phyloP scores from a whole-genome alignment of 108 stramenopile species.

The Nitzschia inconspicua region DNA sequence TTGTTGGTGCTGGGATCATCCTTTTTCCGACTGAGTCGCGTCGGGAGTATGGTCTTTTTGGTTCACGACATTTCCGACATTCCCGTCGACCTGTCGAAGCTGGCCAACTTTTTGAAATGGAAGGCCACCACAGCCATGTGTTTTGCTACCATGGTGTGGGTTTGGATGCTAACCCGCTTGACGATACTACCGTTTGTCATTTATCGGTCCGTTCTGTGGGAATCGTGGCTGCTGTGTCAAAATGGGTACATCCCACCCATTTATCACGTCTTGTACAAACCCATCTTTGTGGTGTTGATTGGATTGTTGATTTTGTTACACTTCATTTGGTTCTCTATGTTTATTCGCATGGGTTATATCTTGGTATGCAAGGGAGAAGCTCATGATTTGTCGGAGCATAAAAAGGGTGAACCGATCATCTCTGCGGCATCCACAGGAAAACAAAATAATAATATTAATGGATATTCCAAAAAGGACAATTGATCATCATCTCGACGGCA shows the following conservation, averaged over 20 bases:
- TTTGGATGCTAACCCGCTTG: conserved; percentile 70
- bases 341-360: conserved; percentile 76
- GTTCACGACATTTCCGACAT: conserved; percentile 86
- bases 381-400: conserved; percentile 84
- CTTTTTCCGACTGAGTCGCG: conserved; percentile 61
- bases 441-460: no score
- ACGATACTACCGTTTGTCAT: conserved; percentile 75
- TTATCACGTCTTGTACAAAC: conserved; percentile 47
- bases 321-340: conserved; percentile 74
- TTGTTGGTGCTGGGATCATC: conserved; percentile 56
- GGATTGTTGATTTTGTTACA: conserved; percentile 64
- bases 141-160: conserved; percentile 68
- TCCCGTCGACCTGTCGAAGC: conserved; percentile 83
- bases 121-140: conserved; percentile 71
- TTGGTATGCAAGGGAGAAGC: conserved; percentile 71
- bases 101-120: conserved; percentile 90
- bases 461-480: no score
- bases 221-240: conserved; percentile 47
- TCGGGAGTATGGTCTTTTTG: conserved; percentile 80
- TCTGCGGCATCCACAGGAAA: no score
- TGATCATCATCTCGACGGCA: no score
- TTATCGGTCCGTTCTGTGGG: conserved; percentile 45
- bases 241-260: conserved; percentile 33
- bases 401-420: conserved; percentile 72
- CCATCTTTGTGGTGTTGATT: conserved; percentile 54